phyloP scores from a whole-genome alignment of 108 stramenopile species.

The Fistulifera pelliculosa region DNA sequence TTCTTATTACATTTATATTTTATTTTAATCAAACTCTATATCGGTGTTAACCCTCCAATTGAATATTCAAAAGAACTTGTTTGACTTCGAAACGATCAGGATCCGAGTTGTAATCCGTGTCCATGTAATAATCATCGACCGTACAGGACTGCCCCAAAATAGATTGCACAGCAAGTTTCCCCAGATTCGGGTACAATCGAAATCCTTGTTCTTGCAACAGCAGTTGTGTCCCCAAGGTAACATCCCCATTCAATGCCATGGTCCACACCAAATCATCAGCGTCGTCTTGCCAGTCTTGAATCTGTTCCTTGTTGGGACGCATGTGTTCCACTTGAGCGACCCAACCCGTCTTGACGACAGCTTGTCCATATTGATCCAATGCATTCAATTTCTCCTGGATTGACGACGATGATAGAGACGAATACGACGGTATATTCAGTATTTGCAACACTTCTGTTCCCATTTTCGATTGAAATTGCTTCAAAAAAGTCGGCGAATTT shows the following conservation, averaged over 20 bases:
- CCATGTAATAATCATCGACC: slow-evolving; percentile 70
- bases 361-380: not conserved
- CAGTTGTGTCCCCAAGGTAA: slow-evolving; percentile 57
- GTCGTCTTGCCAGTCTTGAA: slow-evolving; percentile 26
- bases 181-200: slow-evolving; percentile 64
- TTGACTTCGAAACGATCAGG: slow-evolving; percentile 79
- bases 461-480: not conserved
- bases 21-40: not conserved
- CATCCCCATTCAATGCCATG: slow-evolving; percentile 64
- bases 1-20: no score
- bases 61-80: slow-evolving; percentile 70
- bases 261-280: slow-evolving; percentile 43
- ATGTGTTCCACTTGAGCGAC: slow-evolving; percentile 13
- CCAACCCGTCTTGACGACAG: not conserved
- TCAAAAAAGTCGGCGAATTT: not conserved
- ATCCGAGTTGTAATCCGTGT: slow-evolving; percentile 77
- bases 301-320: slow-evolving; percentile 19
- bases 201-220: slow-evolving; percentile 79
- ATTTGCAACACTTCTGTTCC: no score
- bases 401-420: not conserved
- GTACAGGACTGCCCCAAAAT: slow-evolving; percentile 10
- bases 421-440: no score
- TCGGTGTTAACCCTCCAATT: slow-evolving; percentile 27
- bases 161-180: slow-evolving; percentile 23
- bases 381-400: not conserved